These are phyloP conservation scores for Bonia amplexicaulis DNA, from an alignment of 176 grass and related monocot genomes.

Conservation along the genomic window DNA sequence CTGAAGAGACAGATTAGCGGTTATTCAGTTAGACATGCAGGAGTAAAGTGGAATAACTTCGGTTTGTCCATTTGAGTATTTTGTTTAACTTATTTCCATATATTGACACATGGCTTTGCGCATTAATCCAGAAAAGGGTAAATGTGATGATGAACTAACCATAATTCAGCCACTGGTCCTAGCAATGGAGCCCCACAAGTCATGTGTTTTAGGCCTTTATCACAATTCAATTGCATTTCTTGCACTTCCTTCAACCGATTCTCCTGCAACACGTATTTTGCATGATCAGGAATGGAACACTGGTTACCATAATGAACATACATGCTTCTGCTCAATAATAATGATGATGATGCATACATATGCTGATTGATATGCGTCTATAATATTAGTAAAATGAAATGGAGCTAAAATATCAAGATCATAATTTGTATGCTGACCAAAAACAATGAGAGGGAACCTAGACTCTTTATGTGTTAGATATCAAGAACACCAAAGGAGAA, in stretches of 20 bases:
- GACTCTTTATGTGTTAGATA: background rate
- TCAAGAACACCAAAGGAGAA: background rate
- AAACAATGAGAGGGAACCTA: background rate
- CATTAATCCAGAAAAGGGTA: background rate
- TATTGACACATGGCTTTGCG: background rate
- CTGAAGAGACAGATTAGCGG: constrained; percentile 29
- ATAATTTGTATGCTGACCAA: background rate
- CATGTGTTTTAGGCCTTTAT: constrained; percentile 71
- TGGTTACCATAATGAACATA: background rate
- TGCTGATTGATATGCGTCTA: background rate
- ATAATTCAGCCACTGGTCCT: constrained; percentile 47
- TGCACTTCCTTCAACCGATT: constrained; percentile 90
- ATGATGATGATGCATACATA: background rate
- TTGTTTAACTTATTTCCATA: background rate
- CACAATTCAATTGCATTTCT: constrained; percentile 80
- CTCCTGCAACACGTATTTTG: constrained; percentile 46
- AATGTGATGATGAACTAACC: constrained; percentile 31
- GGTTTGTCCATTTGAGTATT: background rate
- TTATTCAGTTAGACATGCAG: constrained; percentile 2
- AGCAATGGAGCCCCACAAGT: constrained; percentile 33
- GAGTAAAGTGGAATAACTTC: background rate
- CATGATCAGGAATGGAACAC: background rate
- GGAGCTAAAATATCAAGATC: background rate
- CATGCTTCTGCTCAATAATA: background rate
- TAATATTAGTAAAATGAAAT: background rate